Evolutionary conservation across 2,329 filamentous ascomycete species (phyloP), one percentile per base, ranked within the genome.

Genomic region (Stagonosporopsis tanaceti): DNA sequence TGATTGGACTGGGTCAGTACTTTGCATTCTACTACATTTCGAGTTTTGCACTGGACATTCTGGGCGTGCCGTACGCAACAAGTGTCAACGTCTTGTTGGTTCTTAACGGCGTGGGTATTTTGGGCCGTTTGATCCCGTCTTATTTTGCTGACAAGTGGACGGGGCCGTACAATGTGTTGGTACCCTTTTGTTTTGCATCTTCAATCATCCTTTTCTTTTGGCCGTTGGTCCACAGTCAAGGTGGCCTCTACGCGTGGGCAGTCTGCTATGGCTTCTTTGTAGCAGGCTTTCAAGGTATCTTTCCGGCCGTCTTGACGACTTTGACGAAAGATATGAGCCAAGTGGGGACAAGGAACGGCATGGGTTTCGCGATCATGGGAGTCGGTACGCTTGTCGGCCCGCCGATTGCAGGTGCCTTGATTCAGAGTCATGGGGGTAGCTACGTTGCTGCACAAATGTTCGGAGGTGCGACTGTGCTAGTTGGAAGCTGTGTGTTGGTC

Each of bases 31-130:
- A 80, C 70, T 81, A 80, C 63, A 76, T 80, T 28, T 74, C 77
- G 1, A 65, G 72, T 0, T 81, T 75, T 54, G 77, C 73, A 6
- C 65, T 75, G 15, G 70, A 80, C 17, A 68, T 79, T 20, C 72
- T 85, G 6, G 69, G 76, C 42, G 78, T 86, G 53, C 77, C 79
- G 15, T 80, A 83, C 32, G 74, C 76, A 5, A 78, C 83, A 6
- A 82, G 83, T 2, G 80, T 87, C 57, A 80, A 80, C 25, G 74
- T 88, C 2, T 77, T 89, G 1, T 76, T 89, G 42, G 80, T 87
- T 17, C 79, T 82, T 14, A 87, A 88, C 60, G 84, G 79, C 8
- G 75, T 86, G 15, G 85, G 85, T 1, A 78, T 88, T 3, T 68
- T 84, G 0, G 79, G 81, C n/a, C 84, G 86, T 0, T 71, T 85